These are phyloP conservation scores for Nakazawaea wickerhamii DNA, from an alignment of 805 yeast species.

Conservation along the genomic window DNA sequence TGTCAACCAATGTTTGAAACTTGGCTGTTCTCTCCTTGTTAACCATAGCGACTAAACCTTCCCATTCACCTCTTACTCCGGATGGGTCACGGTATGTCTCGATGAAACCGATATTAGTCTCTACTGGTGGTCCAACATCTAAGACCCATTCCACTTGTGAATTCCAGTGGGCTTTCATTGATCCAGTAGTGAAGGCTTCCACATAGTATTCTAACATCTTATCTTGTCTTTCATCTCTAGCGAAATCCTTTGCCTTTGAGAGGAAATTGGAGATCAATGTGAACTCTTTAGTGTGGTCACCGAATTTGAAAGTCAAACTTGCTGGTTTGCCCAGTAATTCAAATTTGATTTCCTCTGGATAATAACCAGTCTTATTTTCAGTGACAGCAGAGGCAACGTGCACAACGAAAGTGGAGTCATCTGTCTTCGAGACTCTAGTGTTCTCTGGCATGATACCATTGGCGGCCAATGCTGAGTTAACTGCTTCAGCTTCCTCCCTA, in stretches of 20 bases:
- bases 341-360: constrained; percentile 42
- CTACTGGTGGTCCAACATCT: constrained; percentile 73
- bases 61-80: constrained; percentile 93
- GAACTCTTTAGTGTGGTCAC: constrained; percentile 73
- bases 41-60: constrained; percentile 85
- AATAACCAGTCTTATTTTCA: constrained; percentile 42
- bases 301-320: constrained; percentile 54
- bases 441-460: constrained; percentile 72
- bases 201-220: constrained; percentile 63
- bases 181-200: constrained; percentile 71
- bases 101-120: constrained; percentile 83
- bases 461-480: constrained; percentile 61
- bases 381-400: constrained; percentile 61
- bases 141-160: constrained; percentile 87
- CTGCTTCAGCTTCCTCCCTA: constrained; percentile 56
- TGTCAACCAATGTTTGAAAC: constrained; percentile 61
- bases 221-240: constrained; percentile 68
- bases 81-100: constrained; percentile 92
- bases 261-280: constrained; percentile 50
- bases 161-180: constrained; percentile 77
- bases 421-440: constrained; percentile 61
- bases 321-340: constrained; percentile 36
- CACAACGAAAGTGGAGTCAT: constrained; percentile 45
- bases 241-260: constrained; percentile 49
- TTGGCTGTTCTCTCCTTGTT: constrained; percentile 82